Percentiles rank a stretch among this genome's conserved stretches.
Conservation (phyloP, 108 stramenopile species). For the Aurantiochytrium sp. region DNA sequence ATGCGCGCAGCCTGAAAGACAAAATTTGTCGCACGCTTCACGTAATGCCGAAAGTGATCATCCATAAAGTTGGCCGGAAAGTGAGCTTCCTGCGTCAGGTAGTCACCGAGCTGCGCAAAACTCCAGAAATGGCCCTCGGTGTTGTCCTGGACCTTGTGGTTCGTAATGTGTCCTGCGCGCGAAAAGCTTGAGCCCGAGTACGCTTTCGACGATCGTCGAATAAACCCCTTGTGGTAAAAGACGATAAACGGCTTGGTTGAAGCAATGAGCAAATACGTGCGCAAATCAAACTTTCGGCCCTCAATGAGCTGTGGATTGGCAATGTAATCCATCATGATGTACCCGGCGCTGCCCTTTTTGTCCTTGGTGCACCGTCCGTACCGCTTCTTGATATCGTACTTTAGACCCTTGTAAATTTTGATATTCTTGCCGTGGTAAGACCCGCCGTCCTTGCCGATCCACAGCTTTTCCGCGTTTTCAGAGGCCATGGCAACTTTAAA, state of each 20-base stretch:
- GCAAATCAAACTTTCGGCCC: slow-evolving; percentile 6
- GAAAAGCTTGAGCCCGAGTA: not conserved
- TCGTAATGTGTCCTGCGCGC: not conserved
- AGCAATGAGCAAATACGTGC: not conserved
- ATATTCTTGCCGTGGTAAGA: not conserved
- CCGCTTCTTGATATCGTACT: not conserved
- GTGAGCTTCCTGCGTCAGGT: not conserved
- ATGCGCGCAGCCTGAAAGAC: not conserved
- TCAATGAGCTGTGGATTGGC: slow-evolving; percentile 1
- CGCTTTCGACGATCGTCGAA: not conserved
- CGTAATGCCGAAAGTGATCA: not conserved
- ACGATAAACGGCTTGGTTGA: not conserved
- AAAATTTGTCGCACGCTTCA: not conserved
- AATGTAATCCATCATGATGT: slow-evolving; percentile 14
- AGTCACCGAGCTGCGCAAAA: not conserved
- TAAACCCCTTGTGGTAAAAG: not conserved
- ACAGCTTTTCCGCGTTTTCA: not conserved
- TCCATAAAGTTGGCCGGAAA: not conserved
- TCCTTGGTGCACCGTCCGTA: not conserved
- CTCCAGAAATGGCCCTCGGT: slow-evolving; percentile 6
- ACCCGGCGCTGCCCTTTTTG: not conserved
- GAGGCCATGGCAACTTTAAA: not conserved
- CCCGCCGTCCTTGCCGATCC: slow-evolving; percentile 2
- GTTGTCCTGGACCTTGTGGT: slow-evolving; percentile 3
- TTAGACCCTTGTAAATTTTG: not conserved